Evolutionary conservation across 192 early-diverging fungal genomes (phyloP).

Genomic region (Rhizophagus clarus): DNA sequence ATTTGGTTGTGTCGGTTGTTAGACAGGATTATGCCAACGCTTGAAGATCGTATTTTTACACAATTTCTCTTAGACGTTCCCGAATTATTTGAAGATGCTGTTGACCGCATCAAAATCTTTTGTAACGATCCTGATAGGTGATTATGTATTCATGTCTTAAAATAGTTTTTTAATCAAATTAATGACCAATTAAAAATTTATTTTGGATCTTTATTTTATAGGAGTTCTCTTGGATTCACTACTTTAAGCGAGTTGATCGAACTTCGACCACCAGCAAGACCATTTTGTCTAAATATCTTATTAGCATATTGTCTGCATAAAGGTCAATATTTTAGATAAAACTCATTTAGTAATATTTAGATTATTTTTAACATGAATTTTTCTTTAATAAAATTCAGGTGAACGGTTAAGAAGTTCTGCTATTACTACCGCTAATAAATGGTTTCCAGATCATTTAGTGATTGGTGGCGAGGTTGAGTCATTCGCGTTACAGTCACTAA

Average conservation of each 20-base stretch:
- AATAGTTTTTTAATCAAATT: neutral
- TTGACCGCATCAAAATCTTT: conserved; percentile 65
- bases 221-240: conserved; percentile 32
- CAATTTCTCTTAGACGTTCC: conserved; percentile 80
- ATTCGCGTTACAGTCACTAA: conserved; percentile 44
- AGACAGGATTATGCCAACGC: conserved; percentile 39
- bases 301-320: conserved; percentile 53
- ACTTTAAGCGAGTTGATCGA: conserved; percentile 63
- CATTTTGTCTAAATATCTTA: conserved; percentile 54
- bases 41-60: conserved; percentile 74
- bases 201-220: neutral
- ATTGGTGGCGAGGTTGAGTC: conserved; percentile 42
- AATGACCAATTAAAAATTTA: no score
- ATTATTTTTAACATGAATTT: neutral
- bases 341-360: neutral
- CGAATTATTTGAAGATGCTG: conserved; percentile 58
- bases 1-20: conserved; percentile 41
- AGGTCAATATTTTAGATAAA: conserved; percentile 36
- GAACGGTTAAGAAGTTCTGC: conserved; percentile 53
- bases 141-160: neutral
- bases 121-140: conserved; percentile 64
- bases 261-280: conserved; percentile 57
- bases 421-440: conserved; percentile 61
- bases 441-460: conserved; percentile 59
- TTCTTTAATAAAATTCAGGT: neutral